These are phyloP conservation scores for Phyllosticta citribraziliensis DNA, from an alignment of 2,329 filamentous ascomycete species.

Conservation along the genomic window DNA sequence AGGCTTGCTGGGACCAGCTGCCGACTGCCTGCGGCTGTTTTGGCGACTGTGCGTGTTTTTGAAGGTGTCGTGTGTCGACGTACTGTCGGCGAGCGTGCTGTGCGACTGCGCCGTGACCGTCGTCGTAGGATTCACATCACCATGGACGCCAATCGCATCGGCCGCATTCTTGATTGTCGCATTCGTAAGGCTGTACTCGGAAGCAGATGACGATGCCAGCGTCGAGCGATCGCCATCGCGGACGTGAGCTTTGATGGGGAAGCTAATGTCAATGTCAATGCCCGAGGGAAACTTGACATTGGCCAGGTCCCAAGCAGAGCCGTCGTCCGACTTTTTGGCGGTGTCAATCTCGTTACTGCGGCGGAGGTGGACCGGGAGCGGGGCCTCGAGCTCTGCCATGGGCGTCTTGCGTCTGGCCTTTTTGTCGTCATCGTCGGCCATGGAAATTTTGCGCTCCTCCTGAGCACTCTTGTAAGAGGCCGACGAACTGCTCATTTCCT, in stretches of 20 bases:
- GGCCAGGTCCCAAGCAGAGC: constrained; percentile 12
- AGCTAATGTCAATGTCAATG: constrained; percentile 12
- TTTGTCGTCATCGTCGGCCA: not conserved
- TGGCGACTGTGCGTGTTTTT: constrained; percentile 8
- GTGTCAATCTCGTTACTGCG: constrained; percentile 10
- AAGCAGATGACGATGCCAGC: not conserved
- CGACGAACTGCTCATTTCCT: not conserved
- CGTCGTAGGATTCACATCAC: not conserved
- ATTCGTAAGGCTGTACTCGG: constrained; percentile 3
- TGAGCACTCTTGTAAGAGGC: constrained; percentile 6
- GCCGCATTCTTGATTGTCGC: not conserved
- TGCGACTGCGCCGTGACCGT: not conserved
- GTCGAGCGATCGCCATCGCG: not conserved
- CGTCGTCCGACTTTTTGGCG: not conserved
- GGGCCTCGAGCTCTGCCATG: constrained; percentile 19
- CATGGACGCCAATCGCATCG: not conserved
- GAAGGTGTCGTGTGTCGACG: constrained; percentile 10
- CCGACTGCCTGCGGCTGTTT: constrained; percentile 6
- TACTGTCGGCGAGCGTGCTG: not conserved
- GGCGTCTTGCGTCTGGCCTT: constrained; percentile 5
- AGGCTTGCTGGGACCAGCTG: not conserved
- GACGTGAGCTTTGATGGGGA: constrained; percentile 10
- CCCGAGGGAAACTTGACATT: constrained; percentile 13
- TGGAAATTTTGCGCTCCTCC: constrained; percentile 1
- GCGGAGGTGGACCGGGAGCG: constrained; percentile 18